phyloP scores from a whole-genome alignment of 495 filamentous ascomycete genomes.

The Echria macrotheca region DNA sequence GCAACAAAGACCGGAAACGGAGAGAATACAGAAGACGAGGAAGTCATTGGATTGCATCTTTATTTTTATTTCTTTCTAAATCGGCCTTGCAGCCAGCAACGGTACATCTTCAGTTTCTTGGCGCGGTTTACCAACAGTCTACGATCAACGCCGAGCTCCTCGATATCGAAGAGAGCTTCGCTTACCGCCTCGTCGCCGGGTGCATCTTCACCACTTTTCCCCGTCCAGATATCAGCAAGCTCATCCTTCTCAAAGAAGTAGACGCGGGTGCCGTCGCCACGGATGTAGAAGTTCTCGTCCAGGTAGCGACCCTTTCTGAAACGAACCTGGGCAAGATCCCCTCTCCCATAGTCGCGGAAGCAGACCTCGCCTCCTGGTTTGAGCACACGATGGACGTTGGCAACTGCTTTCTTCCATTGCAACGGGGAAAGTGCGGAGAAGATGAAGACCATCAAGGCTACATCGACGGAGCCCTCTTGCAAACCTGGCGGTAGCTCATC shows the following conservation, averaged over 20 bases:
- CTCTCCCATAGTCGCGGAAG: conserved; percentile 93
- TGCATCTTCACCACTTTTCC: conserved; percentile 19
- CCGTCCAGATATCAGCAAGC: conserved; percentile 72
- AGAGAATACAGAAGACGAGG: too few relatives aligned
- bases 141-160: conserved; percentile 74
- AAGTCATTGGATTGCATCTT: conserved; percentile 10
- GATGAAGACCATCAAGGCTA: conserved; percentile 92
- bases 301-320: conserved; percentile 92
- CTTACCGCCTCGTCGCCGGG: conserved; percentile 17
- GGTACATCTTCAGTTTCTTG: conserved; percentile 92
- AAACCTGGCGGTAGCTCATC: conserved; percentile 69
- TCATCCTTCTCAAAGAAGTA: conserved; percentile 94
- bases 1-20: too few relatives aligned
- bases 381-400: conserved; percentile 73
- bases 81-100: conserved; percentile 91
- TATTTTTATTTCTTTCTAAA: conserved; percentile 64
- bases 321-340: conserved; percentile 91
- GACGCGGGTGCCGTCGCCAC: conserved; percentile 91
- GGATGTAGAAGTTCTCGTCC: conserved; percentile 93
- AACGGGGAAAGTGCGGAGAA: conserved; percentile 83
- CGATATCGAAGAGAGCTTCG: conserved; percentile 55
- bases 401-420: conserved; percentile 79
- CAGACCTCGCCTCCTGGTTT: conserved; percentile 86
- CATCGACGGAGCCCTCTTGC: conserved; percentile 70
- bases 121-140: conserved; percentile 89